Conservation (phyloP, 495 filamentous ascomycete species). For the Xylaria flabelliformis region DNA sequence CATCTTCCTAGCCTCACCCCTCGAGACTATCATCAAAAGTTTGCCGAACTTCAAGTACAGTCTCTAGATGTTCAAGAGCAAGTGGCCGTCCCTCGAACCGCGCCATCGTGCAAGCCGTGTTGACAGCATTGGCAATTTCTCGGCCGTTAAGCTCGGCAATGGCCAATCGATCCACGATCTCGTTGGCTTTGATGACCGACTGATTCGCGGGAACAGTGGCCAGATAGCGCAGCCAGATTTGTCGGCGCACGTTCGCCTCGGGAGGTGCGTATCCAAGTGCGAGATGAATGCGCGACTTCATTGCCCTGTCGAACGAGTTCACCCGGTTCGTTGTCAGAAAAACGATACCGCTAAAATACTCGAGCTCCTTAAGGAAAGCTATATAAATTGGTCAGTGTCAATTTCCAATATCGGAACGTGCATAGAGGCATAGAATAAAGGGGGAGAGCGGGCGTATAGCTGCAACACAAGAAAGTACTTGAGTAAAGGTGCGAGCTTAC, state of each 20-base stretch:
- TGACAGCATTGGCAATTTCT: slow-evolving; percentile 71
- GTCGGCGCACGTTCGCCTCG: slow-evolving; percentile 34
- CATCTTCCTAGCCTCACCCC: neutral
- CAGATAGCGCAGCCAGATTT: slow-evolving; percentile 43
- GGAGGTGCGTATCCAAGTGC: slow-evolving; percentile 46
- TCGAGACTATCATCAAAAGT: slow-evolving; percentile 31
- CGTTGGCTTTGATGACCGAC: slow-evolving; percentile 32
- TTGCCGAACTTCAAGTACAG: slow-evolving; percentile 51
- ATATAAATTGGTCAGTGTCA: slow-evolving; percentile 71
- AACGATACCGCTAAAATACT: slow-evolving; percentile 55
- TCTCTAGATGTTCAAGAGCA: slow-evolving; percentile 50
- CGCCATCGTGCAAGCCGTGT: slow-evolving; percentile 55
- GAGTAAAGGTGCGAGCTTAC: slow-evolving; percentile 37
- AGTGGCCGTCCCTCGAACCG: slow-evolving; percentile 45
- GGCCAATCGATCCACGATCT: slow-evolving; percentile 45
- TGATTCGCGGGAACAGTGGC: slow-evolving; percentile 22
- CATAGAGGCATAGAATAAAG: neutral
- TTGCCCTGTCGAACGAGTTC: slow-evolving; percentile 60
- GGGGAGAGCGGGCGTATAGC: neutral
- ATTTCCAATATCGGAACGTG: slow-evolving; percentile 14
- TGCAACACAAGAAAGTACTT: neutral
- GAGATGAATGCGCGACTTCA: slow-evolving; percentile 58
- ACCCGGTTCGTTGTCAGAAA: slow-evolving; percentile 62
- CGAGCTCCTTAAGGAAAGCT: slow-evolving; percentile 52
- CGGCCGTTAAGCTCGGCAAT: slow-evolving; percentile 62